Evolutionary conservation across 345 rosid species (phyloP).

Genomic region (Salix suchowensis): DNA sequence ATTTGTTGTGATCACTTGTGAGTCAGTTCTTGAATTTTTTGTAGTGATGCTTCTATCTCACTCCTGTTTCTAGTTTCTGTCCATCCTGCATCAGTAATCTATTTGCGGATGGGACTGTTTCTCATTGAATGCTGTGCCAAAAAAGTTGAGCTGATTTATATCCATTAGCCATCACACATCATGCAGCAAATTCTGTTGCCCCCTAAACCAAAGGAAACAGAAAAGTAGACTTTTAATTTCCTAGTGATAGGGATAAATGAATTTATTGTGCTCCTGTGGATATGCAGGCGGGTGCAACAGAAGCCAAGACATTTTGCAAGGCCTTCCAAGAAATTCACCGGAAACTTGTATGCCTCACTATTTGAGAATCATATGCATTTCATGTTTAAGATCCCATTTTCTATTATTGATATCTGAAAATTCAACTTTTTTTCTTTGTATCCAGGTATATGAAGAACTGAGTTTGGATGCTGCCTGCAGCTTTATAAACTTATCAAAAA

Average conservation of each 20-base stretch:
- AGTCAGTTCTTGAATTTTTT: neutral
- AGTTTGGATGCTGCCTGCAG: slow-evolving; percentile 54
- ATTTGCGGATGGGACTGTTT: neutral
- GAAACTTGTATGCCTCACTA: slow-evolving; percentile 51
- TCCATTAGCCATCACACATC: neutral
- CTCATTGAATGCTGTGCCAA: neutral
- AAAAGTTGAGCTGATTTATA: neutral
- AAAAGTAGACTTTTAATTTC: neutral
- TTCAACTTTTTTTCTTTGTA: neutral
- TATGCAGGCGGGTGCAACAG: slow-evolving; percentile 57
- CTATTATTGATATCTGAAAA: slow-evolving; percentile 1
- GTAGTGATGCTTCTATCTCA: neutral
- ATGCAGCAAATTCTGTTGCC: neutral
- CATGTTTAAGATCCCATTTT: neutral
- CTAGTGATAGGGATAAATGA: neutral
- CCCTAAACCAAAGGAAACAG: neutral
- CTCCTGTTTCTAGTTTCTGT: neutral
- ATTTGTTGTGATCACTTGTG: neutral
- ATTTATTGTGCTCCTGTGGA: neutral
- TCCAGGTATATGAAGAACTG: slow-evolving; percentile 67
- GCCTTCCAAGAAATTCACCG: slow-evolving; percentile 70
- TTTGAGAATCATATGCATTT: neutral
- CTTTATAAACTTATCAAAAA: slow-evolving; percentile 26
- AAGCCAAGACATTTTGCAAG: slow-evolving; percentile 71
- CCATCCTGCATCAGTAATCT: neutral